phyloP scores from a whole-genome alignment of 768 basidiomycete species.

The Hirschioporus abietinus region DNA sequence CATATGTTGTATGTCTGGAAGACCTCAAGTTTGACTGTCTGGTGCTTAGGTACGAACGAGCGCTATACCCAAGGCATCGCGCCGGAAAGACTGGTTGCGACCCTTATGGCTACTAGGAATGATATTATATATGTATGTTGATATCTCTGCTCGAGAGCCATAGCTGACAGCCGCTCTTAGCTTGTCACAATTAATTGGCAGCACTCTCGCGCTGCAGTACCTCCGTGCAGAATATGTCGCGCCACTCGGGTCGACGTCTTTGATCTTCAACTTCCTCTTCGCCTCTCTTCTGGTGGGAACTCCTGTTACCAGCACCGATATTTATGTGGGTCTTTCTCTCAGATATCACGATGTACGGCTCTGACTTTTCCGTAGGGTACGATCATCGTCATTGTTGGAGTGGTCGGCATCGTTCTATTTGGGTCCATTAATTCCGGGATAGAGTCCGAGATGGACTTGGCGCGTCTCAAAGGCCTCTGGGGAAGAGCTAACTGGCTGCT shows the following conservation, averaged over 20 bases:
- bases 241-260: conserved; percentile 86
- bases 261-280: conserved; percentile 96
- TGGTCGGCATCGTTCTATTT: conserved; percentile 84
- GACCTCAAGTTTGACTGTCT: conserved; percentile 3
- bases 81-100: conserved; percentile 73
- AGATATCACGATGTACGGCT: conserved; percentile 1
- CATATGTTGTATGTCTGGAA: conserved; percentile 2
- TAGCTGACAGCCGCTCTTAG: conserved; percentile 27
- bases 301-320: conserved; percentile 78
- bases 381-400: conserved; percentile 74
- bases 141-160: not conserved
- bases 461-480: conserved; percentile 81
- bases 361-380: conserved; percentile 52
- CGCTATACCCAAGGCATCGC: conserved; percentile 67
- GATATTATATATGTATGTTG: conserved; percentile 81
- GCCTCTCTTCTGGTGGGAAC: conserved; percentile 85
- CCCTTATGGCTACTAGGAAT: conserved; percentile 91
- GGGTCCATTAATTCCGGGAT: conserved; percentile 82
- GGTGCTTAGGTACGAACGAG: conserved; percentile 58
- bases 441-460: conserved; percentile 63
- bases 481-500: conserved; percentile 83
- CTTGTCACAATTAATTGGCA: conserved; percentile 81
- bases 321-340: conserved; percentile 49
- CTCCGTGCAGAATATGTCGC: conserved; percentile 98
- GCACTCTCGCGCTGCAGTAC: conserved; percentile 81